phyloP scores from a whole-genome alignment of 176 grass and related monocot species.

The Rhynchospora breviuscula region DNA sequence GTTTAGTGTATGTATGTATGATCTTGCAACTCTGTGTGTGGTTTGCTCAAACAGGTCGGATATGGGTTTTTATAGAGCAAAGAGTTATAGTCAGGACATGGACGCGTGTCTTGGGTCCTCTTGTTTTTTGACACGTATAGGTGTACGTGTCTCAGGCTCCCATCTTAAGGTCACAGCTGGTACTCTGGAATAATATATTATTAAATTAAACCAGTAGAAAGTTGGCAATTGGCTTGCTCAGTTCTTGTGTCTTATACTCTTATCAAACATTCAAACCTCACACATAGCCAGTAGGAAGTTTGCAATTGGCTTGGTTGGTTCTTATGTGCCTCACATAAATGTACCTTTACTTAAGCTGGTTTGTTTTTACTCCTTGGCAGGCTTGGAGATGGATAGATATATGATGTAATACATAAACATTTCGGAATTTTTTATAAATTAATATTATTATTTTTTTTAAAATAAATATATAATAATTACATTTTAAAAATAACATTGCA shows the following conservation, averaged over 20 bases:
- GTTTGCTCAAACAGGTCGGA: background rate
- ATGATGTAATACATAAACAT: too few species aligned
- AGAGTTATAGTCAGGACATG: background rate
- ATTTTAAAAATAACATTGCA: too few species aligned
- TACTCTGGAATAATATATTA: background rate
- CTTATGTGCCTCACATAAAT: background rate
- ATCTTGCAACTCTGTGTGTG: background rate
- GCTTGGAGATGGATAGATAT: too few species aligned
- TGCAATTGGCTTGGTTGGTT: background rate
- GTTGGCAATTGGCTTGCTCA: background rate
- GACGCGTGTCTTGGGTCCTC: background rate
- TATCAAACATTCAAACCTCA: background rate
- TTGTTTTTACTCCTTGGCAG: too few species aligned
- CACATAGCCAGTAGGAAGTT: background rate
- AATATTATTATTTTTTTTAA: too few species aligned
- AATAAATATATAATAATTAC: too few species aligned
- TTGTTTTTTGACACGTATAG: constrained; percentile 3
- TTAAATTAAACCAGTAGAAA: background rate
- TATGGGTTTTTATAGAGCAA: background rate
- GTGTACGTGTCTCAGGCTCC: background rate
- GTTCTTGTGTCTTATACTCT: background rate
- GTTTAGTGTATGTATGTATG: background rate
- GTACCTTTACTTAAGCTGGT: too few species aligned
- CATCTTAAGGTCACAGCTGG: too few species aligned
- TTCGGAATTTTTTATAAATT: too few species aligned